These are phyloP conservation scores for Moricandia moricandioides DNA, from an alignment of 345 rosid genomes.

Conservation along the genomic window DNA sequence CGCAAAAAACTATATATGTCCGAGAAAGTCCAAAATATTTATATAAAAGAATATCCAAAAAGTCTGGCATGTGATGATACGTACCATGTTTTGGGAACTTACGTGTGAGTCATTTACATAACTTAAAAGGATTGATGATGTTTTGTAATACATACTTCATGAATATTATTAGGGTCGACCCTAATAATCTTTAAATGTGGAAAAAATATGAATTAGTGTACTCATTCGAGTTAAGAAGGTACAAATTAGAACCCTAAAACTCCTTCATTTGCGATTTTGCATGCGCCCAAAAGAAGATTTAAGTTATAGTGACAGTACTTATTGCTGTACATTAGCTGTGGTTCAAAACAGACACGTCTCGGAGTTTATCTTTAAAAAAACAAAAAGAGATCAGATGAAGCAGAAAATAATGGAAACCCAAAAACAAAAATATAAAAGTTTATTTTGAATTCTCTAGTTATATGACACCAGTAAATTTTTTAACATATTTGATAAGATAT, in stretches of 20 bases:
- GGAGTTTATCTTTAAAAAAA: too few species aligned
- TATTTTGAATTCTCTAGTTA: not conserved
- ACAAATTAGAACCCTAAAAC: not conserved
- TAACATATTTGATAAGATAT: not conserved
- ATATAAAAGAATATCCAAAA: constrained; percentile 5
- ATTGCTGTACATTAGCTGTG: not conserved
- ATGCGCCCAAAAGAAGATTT: not conserved
- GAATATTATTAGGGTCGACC: not conserved
- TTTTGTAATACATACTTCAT: not conserved
- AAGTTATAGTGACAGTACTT: not conserved
- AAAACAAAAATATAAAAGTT: not conserved
- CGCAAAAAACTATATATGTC: not conserved
- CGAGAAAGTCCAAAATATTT: not conserved
- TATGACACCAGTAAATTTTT: not conserved
- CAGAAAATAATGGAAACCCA: too few species aligned
- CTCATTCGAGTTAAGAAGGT: not conserved
- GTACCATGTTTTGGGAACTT: not conserved
- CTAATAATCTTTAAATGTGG: not conserved
- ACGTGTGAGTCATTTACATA: not conserved
- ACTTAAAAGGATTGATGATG: not conserved
- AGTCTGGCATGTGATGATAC: constrained; percentile 19
- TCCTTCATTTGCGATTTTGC: not conserved
- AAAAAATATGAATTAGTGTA: not conserved
- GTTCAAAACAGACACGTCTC: not conserved
- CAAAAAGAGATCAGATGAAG: too few species aligned